Base-by-base conservation (phyloP, 768 basidiomycete species). In the Suillus plorans region DNA sequence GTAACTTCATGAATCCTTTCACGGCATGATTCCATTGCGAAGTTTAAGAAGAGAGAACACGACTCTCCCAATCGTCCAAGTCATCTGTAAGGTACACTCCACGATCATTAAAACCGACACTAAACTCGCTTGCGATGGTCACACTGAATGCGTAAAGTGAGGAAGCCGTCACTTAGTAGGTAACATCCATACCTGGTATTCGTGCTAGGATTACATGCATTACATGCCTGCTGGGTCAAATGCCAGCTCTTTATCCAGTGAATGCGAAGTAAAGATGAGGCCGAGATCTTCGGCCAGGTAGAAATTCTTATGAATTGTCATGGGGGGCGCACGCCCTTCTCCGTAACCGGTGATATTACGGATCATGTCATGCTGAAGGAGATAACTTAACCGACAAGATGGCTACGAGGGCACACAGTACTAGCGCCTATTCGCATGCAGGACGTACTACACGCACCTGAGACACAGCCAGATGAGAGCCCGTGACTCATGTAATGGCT, bases 111-210 rank as follows among this genome's bases (percentile, higher is more conserved):
- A 80, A 81, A 16, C 86, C 89, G 2, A 82, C 82, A 61, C 88
- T 85, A 76, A 89, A 94, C 76, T 96, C 94, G 52, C 91, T 93
- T 0, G 86, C 87, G 34, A 89, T 72, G n/a, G n/a, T n/a, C n/a
- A n/a, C n/a, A n/a, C n/a, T n/a, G n/a, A n/a, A n/a, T n/a, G n/a
- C n/a, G n/a, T 25, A 22, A 58, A 28, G 20, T 66, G 36, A 65
- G 61, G 57, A 36, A 7, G 41, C 10, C 37, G 36, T 50, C 60
- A 37, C 57, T 34, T 28, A 31, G n/a, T 41, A 5, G 25, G 41
- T 18, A 74, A 72, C 64, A 86, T 66, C 52, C 83, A 75, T 59
- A 76, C 76, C 74, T 76, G n/a, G 66, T 56, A 20, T 89, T 89
- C 66, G 85, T 81, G 56, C 76, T 71, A 16, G 80, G 74, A 0